A percentile compares a stretch with the other conserved stretches of the same genome.
Evolutionary conservation across 2,329 filamentous ascomycete species (phyloP).

Genomic region (Aspergillus sp.): DNA sequence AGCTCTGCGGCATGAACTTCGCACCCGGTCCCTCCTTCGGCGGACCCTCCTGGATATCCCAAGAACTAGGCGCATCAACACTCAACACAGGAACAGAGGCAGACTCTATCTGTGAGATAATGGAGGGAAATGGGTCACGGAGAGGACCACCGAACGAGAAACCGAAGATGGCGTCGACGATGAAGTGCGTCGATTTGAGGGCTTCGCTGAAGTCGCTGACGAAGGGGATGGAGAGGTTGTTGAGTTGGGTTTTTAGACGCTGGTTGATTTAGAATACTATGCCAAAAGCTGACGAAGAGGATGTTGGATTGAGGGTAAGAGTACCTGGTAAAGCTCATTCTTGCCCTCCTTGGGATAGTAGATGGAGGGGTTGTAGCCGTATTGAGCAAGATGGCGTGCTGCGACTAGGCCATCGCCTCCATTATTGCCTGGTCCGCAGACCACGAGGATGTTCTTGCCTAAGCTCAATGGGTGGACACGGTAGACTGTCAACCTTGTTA

Average conservation of each 20-base stretch:
- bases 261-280: constrained; percentile 29
- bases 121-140: constrained; percentile 79
- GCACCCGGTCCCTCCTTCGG: constrained; percentile 69
- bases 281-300: not conserved
- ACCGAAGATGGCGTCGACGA: constrained; percentile 91
- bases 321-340: constrained; percentile 79
- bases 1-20: constrained; percentile 68
- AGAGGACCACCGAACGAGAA: constrained; percentile 92
- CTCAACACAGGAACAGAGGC: constrained; percentile 72
- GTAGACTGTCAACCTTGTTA: constrained; percentile 55
- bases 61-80: constrained; percentile 88
- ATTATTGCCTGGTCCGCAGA: constrained; percentile 78
- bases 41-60: constrained; percentile 85
- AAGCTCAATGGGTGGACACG: constrained; percentile 68
- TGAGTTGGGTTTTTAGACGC: constrained; percentile 77
- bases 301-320: constrained; percentile 5
- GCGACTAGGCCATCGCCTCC: constrained; percentile 90
- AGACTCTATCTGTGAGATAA: constrained; percentile 70
- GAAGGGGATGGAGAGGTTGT: constrained; percentile 76
- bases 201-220: constrained; percentile 68
- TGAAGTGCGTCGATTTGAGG: constrained; percentile 63
- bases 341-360: constrained; percentile 92
- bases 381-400: constrained; percentile 83
- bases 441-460: constrained; percentile 70
- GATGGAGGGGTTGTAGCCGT: constrained; percentile 79